phyloP scores from a whole-genome alignment of 1,284 basidiomycete genomes.

The Heterobasidion parviporum region DNA sequence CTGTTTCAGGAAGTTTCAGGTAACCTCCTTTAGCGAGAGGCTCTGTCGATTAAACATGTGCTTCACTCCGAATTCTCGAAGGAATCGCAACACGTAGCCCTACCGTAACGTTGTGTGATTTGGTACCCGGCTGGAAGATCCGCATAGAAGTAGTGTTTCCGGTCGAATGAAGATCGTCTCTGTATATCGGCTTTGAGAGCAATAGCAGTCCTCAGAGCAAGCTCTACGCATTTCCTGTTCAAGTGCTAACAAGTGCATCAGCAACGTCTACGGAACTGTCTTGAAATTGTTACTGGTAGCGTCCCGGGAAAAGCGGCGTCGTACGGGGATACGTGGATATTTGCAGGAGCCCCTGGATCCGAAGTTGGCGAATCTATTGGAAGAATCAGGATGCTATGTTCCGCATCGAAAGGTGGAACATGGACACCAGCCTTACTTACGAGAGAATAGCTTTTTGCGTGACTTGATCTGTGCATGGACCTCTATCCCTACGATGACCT shows the following conservation, averaged over 20 bases:
- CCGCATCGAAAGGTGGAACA: no score
- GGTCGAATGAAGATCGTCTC: slow-evolving; percentile 77
- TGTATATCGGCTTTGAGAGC: slow-evolving; percentile 76
- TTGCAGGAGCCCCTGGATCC: slow-evolving; percentile 46
- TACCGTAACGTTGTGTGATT: slow-evolving; percentile 92
- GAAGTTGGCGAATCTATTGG: slow-evolving; percentile 31
- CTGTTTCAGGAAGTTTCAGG: slow-evolving; percentile 41
- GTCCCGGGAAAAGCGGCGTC: slow-evolving; percentile 94
- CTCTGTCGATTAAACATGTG: slow-evolving; percentile 30
- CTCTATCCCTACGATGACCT: slow-evolving; percentile 89
- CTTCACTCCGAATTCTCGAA: background rate
- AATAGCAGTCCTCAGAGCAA: slow-evolving; percentile 77
- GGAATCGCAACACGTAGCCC: slow-evolving; percentile 14
- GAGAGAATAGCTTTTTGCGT: slow-evolving; percentile 84
- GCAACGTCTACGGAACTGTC: background rate
- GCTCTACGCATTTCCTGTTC: slow-evolving; percentile 73
- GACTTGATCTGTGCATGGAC: slow-evolving; percentile 93
- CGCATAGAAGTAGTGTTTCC: slow-evolving; percentile 98
- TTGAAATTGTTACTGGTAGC: slow-evolving; percentile 58
- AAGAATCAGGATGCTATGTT: no score
- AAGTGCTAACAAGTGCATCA: slow-evolving; percentile 42
- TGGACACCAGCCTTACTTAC: slow-evolving; percentile 25
- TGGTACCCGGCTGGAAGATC: slow-evolving; percentile 95
- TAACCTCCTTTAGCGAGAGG: slow-evolving; percentile 74
- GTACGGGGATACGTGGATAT: slow-evolving; percentile 74